Evolutionary conservation across 1,284 basidiomycete species (phyloP).

Genomic region (Naganishia sp.): DNA sequence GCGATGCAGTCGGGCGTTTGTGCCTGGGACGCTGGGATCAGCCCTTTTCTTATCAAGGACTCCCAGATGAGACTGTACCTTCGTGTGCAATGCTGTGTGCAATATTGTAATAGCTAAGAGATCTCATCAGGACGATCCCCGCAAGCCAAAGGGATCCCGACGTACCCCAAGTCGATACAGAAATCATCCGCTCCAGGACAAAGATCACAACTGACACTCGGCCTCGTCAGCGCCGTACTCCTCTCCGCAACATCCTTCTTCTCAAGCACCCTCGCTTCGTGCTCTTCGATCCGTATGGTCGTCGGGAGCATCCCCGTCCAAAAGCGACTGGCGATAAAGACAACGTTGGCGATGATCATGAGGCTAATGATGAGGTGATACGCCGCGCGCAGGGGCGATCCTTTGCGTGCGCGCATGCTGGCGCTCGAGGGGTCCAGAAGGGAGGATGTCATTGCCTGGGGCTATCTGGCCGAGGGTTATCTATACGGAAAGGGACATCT

Average conservation of each 20-base stretch:
- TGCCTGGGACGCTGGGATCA: neutral
- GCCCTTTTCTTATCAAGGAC: too few species aligned
- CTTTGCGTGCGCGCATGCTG: neutral
- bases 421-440: too few species aligned
- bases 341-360: slow-evolving; percentile 14
- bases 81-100: slow-evolving; percentile 21
- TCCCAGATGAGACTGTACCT: neutral
- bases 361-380: slow-evolving; percentile 13
- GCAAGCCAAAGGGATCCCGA: neutral
- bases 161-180: slow-evolving; percentile 24
- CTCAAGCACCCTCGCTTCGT: neutral
- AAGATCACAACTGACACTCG: slow-evolving; percentile 24
- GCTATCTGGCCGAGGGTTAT: too few species aligned
- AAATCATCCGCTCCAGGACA: slow-evolving; percentile 24
- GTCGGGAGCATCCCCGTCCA: neutral
- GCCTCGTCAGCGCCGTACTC: slow-evolving; percentile 18
- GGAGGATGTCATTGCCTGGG: too few species aligned
- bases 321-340: slow-evolving; percentile 13
- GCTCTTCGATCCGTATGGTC: neutral
- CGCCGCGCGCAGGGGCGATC: neutral
- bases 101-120: slow-evolving; percentile 11
- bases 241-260: slow-evolving; percentile 12
- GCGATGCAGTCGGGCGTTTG: slow-evolving; percentile 21
- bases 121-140: neutral
- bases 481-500: too few species aligned